Conservation (phyloP, 2,329 filamentous ascomycete genomes). For the Phoma sp. region DNA sequence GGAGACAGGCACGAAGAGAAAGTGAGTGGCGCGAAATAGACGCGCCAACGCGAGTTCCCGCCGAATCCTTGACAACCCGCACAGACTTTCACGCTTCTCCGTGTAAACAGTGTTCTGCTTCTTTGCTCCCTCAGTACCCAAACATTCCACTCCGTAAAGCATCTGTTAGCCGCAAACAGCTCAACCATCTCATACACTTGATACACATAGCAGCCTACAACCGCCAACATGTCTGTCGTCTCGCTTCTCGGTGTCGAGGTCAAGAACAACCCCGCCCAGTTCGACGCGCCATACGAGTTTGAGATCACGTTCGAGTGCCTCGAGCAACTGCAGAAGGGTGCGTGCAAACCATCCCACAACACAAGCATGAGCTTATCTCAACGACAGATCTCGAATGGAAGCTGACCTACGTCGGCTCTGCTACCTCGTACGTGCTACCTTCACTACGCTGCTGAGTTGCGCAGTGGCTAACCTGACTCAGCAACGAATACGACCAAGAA, state of each 20-base stretch:
- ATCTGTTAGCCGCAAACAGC: background rate
- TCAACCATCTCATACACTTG: background rate
- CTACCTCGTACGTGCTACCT: constrained; percentile 77
- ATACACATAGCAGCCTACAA: constrained; percentile 9
- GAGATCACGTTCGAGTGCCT: constrained; percentile 99
- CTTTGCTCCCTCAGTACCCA: constrained; percentile 1
- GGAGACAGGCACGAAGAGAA: background rate
- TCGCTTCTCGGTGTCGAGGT: constrained; percentile 95
- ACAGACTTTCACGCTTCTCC: constrained; percentile 7
- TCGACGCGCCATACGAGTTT: constrained; percentile 91
- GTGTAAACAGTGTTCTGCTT: constrained; percentile 12
- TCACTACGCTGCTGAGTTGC: background rate
- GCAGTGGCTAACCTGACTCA: constrained; percentile 46
- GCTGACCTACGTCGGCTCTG: constrained; percentile 97
- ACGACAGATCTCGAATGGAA: constrained; percentile 94
- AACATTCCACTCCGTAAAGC: background rate
- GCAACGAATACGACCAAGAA: constrained; percentile 96
- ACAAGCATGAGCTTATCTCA: constrained; percentile 22
- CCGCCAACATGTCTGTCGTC: constrained; percentile 84
- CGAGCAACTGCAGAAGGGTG: constrained; percentile 91
- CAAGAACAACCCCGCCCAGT: constrained; percentile 94
- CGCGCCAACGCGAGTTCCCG: constrained; percentile 8
- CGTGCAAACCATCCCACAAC: background rate
- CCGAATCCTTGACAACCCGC: constrained; percentile 13
- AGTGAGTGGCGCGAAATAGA: background rate